phyloP scores from a whole-genome alignment of 257 asterid species.

The Ballota nigra region DNA sequence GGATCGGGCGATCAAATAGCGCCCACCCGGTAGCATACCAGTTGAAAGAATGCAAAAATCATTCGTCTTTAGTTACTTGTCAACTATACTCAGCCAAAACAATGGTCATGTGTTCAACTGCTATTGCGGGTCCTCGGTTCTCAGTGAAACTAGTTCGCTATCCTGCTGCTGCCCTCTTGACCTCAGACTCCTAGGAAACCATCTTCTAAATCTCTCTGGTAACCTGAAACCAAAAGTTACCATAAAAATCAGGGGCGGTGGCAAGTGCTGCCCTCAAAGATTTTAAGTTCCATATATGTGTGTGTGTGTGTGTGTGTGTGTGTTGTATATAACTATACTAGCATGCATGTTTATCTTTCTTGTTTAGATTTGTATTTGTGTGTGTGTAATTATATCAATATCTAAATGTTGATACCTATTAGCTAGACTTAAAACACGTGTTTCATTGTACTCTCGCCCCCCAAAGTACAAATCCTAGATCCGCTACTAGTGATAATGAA shows the following conservation, averaged over 20 bases:
- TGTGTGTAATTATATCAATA: too few species aligned
- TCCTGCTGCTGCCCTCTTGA: conserved; percentile 75
- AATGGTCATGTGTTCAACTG: conserved; percentile 3
- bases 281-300: too few species aligned
- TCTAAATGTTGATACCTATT: too few species aligned
- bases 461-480: too few species aligned
- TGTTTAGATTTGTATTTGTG: too few species aligned
- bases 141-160: conserved; percentile 69
- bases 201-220: conserved; percentile 75
- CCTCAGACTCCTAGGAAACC: conserved; percentile 73
- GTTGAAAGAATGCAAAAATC: background rate
- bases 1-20: background rate
- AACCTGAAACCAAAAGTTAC: conserved; percentile 46
- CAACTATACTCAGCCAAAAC: conserved; percentile 22
- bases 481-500: background rate
- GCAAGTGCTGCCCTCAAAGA: too few species aligned
- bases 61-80: conserved; percentile 20
- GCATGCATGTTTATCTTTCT: too few species aligned
- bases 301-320: too few species aligned
- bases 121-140: conserved; percentile 45
- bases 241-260: background rate
- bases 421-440: too few species aligned
- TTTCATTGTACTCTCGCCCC: too few species aligned
- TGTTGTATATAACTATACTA: too few species aligned
- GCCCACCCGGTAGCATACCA: background rate